Base-by-base conservation (phyloP, 495 filamentous ascomycete genomes). In the Lophium mytilinum region DNA sequence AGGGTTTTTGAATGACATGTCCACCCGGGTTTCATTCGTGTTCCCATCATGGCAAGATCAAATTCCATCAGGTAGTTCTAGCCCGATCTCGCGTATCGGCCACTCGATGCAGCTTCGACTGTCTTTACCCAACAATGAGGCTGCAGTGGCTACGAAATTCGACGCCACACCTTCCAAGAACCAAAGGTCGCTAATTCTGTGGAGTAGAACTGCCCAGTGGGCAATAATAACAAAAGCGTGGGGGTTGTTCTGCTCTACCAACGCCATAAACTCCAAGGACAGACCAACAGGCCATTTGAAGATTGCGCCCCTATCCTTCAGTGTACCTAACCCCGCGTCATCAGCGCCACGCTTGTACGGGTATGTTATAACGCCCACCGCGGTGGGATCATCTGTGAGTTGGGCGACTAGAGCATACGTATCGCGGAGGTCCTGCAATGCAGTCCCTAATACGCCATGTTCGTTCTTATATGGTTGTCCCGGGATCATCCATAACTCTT, bases 171-270 rank as follows among this genome's bases (percentile, higher is more conserved):
- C 58, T 34, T 62, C 58, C 17, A 65, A 12, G 54, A 54, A 65
- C 62, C 62, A 65, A 1, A 58, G 40, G 24, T 54, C 49, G 11
- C 58, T 37, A 9, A 61, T 40, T 9, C 62, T 40, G 1, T 52
- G 58, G 1, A 35, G 46, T 4, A 65, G 55, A 8, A 65, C 37
- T 7, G 58, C 59, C 35, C 53, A 65, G 37, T 65, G 50, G 14
- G 58, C 62, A 3, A 62, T 21, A 1, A 65, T 19, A 8, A 62
- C 62, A 12, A 65, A 24, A n/a, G 58, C 62, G 21, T 62, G 58
- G 12, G 35, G 36, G 34, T 62, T 52, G 46, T 56, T 41, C 12
- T 58, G 5, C 47, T 62, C 58, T 1, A 58, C 8, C 15, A 65
- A 30, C 4, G 37, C 34, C 1, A 65, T 53, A 18, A 65, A 62